These are phyloP conservation scores for Eleusine coracana DNA, from an alignment of 176 grass and related monocot genomes.

Conservation along the genomic window DNA sequence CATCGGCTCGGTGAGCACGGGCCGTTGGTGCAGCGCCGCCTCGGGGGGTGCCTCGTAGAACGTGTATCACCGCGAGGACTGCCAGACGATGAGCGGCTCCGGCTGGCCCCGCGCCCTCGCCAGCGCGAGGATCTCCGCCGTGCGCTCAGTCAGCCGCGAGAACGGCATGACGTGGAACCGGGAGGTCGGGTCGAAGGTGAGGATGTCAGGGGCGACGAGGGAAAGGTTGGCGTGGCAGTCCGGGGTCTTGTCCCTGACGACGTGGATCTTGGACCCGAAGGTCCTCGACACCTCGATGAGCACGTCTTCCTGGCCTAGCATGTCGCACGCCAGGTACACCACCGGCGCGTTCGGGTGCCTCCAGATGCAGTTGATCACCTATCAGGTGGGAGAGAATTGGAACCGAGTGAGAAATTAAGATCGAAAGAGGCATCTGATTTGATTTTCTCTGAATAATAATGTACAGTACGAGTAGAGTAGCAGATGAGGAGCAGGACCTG, in stretches of 20 bases:
- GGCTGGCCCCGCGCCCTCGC: conserved; percentile 44
- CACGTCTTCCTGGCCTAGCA: conserved; percentile 83
- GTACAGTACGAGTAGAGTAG: not conserved
- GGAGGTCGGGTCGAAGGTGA: conserved; percentile 39
- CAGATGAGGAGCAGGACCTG: conserved; percentile 37
- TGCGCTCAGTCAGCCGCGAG: conserved; percentile 46
- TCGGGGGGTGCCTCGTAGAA: conserved; percentile 17
- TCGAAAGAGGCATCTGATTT: not conserved
- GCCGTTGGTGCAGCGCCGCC: conserved; percentile 4
- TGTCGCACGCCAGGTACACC: conserved; percentile 68
- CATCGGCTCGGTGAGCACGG: conserved; percentile 39
- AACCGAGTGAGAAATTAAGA: not conserved
- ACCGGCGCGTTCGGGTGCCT: conserved; percentile 50
- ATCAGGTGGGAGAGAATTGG: not conserved
- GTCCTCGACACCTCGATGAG: conserved; percentile 59
- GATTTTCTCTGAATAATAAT: not conserved
- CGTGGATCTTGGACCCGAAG: conserved; percentile 61
- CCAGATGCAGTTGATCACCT: conserved; percentile 83
- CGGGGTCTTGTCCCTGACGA: conserved; percentile 44
- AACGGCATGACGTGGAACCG: conserved; percentile 72
- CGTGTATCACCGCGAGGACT: conserved; percentile 64
- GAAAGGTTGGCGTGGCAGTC: conserved; percentile 53
- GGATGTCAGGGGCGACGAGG: conserved; percentile 62
- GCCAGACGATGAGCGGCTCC: conserved; percentile 66
- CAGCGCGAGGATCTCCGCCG: conserved; percentile 37